These are phyloP conservation scores for Echium plantagineum DNA, from an alignment of 257 asterid genomes.

Conservation along the genomic window DNA sequence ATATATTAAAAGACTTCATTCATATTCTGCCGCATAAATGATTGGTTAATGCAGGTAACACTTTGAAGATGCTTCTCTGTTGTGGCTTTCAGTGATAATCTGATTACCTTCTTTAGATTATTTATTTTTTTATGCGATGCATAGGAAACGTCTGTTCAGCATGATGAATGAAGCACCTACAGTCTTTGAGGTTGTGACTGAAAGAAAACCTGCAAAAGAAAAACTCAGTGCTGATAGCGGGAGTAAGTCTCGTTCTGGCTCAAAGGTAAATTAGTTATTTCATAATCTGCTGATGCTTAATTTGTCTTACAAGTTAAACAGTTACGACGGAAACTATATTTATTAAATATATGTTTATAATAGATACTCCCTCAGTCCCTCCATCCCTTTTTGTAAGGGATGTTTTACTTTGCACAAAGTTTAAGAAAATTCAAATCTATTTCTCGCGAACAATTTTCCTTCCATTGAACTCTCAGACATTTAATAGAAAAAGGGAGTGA, in stretches of 20 bases:
- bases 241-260: constrained; percentile 78
- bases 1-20: no score
- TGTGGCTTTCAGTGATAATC: no score
- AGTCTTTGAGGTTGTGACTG: constrained; percentile 77
- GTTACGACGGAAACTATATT: background rate
- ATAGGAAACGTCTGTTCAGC: constrained; percentile 86
- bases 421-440: no score
- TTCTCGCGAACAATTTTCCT: no score
- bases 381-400: no score
- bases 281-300: background rate
- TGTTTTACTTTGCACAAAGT: no score
- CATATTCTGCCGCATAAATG: no score
- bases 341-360: background rate
- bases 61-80: no score
- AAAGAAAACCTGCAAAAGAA: constrained; percentile 67
- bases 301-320: background rate
- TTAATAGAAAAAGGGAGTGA: no score
- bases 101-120: background rate
- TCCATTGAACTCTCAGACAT: no score
- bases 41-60: no score
- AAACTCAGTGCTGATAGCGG: constrained; percentile 87
- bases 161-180: constrained; percentile 74
- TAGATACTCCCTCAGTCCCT: no score
- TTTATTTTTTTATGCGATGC: background rate
- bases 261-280: constrained; percentile 35